Base-by-base conservation (phyloP, 2,329 filamentous ascomycete species). In the Elsinoe australis region DNA sequence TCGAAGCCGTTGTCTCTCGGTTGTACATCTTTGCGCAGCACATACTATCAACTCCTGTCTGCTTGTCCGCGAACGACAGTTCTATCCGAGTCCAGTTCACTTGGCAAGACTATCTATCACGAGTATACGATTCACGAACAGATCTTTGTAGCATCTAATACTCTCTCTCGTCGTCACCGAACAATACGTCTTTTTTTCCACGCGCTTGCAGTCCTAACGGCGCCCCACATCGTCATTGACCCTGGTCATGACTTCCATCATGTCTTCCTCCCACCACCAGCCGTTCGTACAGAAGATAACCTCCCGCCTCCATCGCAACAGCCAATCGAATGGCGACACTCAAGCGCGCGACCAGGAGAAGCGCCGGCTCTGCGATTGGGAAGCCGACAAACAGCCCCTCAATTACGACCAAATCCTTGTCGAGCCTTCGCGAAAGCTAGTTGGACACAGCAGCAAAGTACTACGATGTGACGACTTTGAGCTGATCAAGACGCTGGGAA, bases 401-500 rank as follows among this genome's bases (percentile, higher is more conserved):
- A 67, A 64, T 53, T 66, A 65, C 10, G 61, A 63, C 31, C 59
- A 71, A 56, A 68, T 72, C 49, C 59, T 65, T 52, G 56, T 61
- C 33, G 67, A 70, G 53, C 66, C 68, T 24, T 58, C 64, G 49
- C 59, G 65, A 50, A 72, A 73, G 61, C 58, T 59, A 8, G 68
- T 73, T 19, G 71, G 70, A 12, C 69, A 73, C 55, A 71, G 68
- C 49, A 68, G 67, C 46, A 66, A 67, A 51, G 60, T 69, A 49
- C 56, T 74, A 58, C 66, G 69, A 47, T 64, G 67, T 51, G 67
- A 74, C 51, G 82, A 88, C 67, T 89, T 89, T 62, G 73, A 79
- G 52, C 72, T 85, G 42, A 74, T 89, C 55, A 81, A 85, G 64
- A 89, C 85, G 9, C 69, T 90, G 54, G 85, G 82, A 53, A 89